Base-by-base conservation (phyloP, 495 filamentous ascomycete genomes). In the Symbiotaphrina buchneri region DNA sequence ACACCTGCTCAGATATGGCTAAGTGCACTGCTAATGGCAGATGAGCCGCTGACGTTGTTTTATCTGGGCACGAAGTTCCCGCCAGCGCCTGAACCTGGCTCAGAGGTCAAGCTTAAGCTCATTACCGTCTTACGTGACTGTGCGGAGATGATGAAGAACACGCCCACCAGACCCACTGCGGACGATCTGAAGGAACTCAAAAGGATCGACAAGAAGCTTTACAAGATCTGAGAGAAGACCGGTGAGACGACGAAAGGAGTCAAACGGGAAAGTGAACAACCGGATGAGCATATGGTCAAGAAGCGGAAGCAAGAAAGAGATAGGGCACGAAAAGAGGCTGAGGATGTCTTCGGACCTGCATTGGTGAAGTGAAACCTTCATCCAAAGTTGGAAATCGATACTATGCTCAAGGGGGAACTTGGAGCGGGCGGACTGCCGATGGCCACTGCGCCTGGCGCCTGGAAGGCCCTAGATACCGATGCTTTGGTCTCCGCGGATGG, bases 1-100 rank as follows among this genome's bases (percentile, higher is more conserved):
- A 91, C 90, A 2, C 90, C 87, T 0, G 74, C 76, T 10, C 87
- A 97, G 48, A 87, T 94, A 46, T 83, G 80, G 72, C 59, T 93
- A 13, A 69, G 80, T 0, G 69, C 83, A 0, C 54, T 94, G 18
- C 55, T 69, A 10, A 54, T 84, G 32, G 75, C 69, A 0, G 87
- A 97, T 44, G 54, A 58, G 22, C 71, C 67, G 4, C 54, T 94
- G 10, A 64, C 70, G 1, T 53, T 66, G 39, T 71, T 73, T 38
- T 75, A 90, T 44, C 61, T 95, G 8, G 56, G 64, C 24, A 59
- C 68, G 2, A 91, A 87, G 42, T 62, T 91, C 26, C 52, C 47
- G 14, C 42, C 24, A 13, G 27, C 14, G 8, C 8, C 8, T 8
- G 14, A 1, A 13, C 3, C 52, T 6, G 34, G 47, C 7, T 40